phyloP scores from a whole-genome alignment of 495 filamentous ascomycete species.

The Aspergillus avenaceus region DNA sequence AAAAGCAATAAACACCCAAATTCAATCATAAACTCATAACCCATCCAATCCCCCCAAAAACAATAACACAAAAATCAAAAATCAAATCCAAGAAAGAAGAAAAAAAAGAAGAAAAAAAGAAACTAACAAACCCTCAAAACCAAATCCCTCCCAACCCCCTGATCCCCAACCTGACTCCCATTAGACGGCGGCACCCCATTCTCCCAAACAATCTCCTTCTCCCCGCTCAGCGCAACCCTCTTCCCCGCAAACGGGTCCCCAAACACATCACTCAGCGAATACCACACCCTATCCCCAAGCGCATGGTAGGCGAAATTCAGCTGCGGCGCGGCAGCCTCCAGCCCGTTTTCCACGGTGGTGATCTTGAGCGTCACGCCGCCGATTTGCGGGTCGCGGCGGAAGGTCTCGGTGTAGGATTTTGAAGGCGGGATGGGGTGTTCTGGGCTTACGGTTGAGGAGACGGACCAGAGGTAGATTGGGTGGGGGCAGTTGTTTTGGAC shows the following conservation, averaged over 20 bases:
- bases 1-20: too few relatives aligned
- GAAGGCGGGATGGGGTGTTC: conserved; percentile 21
- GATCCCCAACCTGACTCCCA: conserved; percentile 46
- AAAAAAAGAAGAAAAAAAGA: too few relatives aligned
- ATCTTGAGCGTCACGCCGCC: conserved; percentile 57
- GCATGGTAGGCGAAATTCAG: conserved; percentile 54
- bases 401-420: conserved; percentile 36
- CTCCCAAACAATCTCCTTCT: conserved; percentile 43
- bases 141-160: conserved; percentile 28
- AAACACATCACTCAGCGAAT: conserved; percentile 54
- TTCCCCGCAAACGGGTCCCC: conserved; percentile 51
- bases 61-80: background rate
- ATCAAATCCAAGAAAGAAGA: background rate
- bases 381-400: conserved; percentile 36
- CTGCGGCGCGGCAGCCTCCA: conserved; percentile 46
- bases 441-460: conserved; percentile 34
- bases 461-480: conserved; percentile 53
- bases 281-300: conserved; percentile 47
- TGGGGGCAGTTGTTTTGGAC: conserved; percentile 46
- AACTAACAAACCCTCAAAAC: conserved; percentile 31
- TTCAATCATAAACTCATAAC: too few relatives aligned
- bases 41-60: background rate
- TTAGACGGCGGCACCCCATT: conserved; percentile 41
- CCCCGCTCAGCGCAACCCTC: conserved; percentile 29
- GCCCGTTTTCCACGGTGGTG: conserved; percentile 40